Percentiles rank a stretch among this genome's conserved stretches.
phyloP scores from a whole-genome alignment of 495 filamentous ascomycete species.

The Coniosporium apollinis region DNA sequence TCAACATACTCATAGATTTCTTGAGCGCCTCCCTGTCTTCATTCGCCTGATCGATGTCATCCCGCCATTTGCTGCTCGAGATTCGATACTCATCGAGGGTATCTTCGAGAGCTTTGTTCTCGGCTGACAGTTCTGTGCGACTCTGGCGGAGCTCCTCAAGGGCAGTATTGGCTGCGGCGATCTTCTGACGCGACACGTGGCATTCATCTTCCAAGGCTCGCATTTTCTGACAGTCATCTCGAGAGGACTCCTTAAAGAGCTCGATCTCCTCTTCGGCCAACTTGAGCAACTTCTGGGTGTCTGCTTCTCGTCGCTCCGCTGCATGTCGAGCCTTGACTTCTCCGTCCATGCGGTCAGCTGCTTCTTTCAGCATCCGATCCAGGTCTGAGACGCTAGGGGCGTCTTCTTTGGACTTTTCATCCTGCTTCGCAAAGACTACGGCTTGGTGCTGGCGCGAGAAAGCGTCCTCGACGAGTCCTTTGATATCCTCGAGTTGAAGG shows the following conservation, averaged over 20 bases:
- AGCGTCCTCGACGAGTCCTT: slow-evolving; percentile 40
- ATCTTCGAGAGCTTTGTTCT: slow-evolving; percentile 37
- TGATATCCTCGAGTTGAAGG: slow-evolving; percentile 34
- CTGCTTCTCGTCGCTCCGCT: slow-evolving; percentile 55
- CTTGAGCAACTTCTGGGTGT: slow-evolving; percentile 51
- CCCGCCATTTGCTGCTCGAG: slow-evolving; percentile 36
- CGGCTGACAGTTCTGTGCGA: slow-evolving; percentile 10
- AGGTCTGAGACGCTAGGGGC: slow-evolving; percentile 31
- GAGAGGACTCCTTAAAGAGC: slow-evolving; percentile 50
- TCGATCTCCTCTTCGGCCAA: slow-evolving; percentile 56
- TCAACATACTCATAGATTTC: slow-evolving; percentile 49
- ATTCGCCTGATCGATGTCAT: slow-evolving; percentile 35
- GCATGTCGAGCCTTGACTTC: slow-evolving; percentile 49
- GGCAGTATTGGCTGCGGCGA: slow-evolving; percentile 8
- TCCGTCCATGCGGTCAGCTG: slow-evolving; percentile 32
- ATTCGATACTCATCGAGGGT: slow-evolving; percentile 46
- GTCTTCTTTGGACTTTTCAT: slow-evolving; percentile 19
- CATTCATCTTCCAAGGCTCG: slow-evolving; percentile 37
- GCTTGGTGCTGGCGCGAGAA: slow-evolving; percentile 15
- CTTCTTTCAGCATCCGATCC: slow-evolving; percentile 21
- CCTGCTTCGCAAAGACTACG: slow-evolving; percentile 13
- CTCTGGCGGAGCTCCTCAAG: slow-evolving; percentile 7
- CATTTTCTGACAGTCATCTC: slow-evolving; percentile 43
- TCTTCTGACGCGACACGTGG: slow-evolving; percentile 20
- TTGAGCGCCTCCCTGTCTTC: slow-evolving; percentile 35